Base-by-base conservation (phyloP, 805 yeast species). In the Suhomyces vadensis region DNA sequence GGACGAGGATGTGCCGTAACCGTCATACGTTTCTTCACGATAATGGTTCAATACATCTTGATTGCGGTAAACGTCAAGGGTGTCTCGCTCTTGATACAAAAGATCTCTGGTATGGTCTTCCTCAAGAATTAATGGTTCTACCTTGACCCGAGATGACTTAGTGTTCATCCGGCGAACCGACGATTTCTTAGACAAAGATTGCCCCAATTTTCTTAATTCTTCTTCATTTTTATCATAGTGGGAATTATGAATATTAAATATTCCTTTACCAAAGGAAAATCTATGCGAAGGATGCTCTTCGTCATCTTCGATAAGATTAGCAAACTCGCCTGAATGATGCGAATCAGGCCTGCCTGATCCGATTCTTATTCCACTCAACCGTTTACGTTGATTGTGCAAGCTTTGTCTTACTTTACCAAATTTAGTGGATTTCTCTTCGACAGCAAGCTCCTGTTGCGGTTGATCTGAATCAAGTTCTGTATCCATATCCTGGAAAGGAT, bases 131-230 rank as follows among this genome's bases (percentile, higher is more conserved):
- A 16, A 17, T n/a, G 36, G 36, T 9, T 38, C 41, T 4, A 14
- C 20, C 31, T 36, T 21, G 8, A 20, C 9, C 6, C 21, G 20
- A 4, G 26, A 26, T 6, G 25, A 7, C 31, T 22, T 19, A 21
- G 50, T 35, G 31, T 43, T 48, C 24, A 41, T 48, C 10, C 49
- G 44, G 7, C 73, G 56, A 3, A 66, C 69, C 3, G 74, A 61
- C 4, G 63, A 46, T 25, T 63, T 66, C 37, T 60, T 55, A 1
- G 73, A 58, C 38, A 71, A 54, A 23, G 67, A 57, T 41, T 64
- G 67, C 2, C 76, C 74, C 38, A 71, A 54, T 37, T 55, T 60
- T 26, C 68, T 50, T 29, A 71, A 57, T 48, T 65, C 71, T 23
- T 58, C 62, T 46, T 59, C 61, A 16, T 56, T 55, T n/a, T 52